phyloP scores from a whole-genome alignment of 257 asterid species.

The Nicotiana sylvestris region DNA sequence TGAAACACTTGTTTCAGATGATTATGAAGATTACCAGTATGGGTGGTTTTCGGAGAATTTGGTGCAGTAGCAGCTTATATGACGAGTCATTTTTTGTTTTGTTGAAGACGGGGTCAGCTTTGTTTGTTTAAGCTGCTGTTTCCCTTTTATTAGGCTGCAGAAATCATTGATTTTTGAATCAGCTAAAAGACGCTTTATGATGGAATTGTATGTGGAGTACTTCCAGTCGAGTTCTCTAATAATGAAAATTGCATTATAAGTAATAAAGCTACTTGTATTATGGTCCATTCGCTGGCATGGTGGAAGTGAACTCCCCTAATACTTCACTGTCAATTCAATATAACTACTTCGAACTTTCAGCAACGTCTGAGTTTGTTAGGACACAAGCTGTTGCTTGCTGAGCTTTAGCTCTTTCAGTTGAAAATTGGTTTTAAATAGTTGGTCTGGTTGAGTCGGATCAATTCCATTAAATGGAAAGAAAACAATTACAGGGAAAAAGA shows the following conservation, averaged over 20 bases:
- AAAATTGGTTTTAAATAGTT: no score
- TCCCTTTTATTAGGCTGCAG: neutral
- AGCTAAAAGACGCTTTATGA: neutral
- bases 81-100: neutral
- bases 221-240: neutral
- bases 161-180: neutral
- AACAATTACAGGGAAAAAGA: no score
- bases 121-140: neutral
- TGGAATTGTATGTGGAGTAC: neutral
- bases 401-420: no score
- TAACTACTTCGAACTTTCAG: neutral
- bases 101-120: neutral
- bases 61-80: neutral
- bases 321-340: no score
- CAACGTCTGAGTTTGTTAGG: neutral
- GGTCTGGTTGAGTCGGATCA: neutral
- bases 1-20: constrained; percentile 44
- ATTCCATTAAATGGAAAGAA: no score
- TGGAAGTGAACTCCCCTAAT: neutral
- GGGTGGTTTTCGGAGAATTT: neutral
- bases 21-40: constrained; percentile 47
- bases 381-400: neutral
- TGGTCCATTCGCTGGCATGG: neutral
- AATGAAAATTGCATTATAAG: neutral
- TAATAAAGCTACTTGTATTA: neutral